Evolutionary conservation across 805 yeast genomes (phyloP), one percentile per base, ranked within the genome.

Genomic region (Hanseniaspora lindneri): DNA sequence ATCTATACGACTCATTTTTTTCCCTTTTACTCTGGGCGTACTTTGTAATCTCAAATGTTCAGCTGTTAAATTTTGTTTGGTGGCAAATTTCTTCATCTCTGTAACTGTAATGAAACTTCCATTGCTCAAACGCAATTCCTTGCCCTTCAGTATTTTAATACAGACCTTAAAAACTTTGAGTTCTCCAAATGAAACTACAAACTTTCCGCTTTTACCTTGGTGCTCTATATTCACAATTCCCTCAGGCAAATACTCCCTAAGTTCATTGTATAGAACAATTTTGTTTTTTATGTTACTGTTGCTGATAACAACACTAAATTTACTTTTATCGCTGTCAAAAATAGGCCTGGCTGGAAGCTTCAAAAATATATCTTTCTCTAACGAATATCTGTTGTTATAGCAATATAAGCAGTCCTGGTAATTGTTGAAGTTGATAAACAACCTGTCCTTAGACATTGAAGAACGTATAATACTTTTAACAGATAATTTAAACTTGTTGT

Each of bases 221-320:
- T 41, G 42, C 17, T 39, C 43, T 20, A 46, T 14, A 32, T 46
- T 46, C 2, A 25, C 19, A 6, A 46, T 46, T 3, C 49, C 49
- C 19, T 46, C 49, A 1, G 49, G 49, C 8, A 46, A n/a, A 23
- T 36, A 46, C 13, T 46, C 49, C 20, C 49, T 39, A 8, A 46
- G 3, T 9, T 46, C 49, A 32, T 46, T 46, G 25, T 36, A 37
- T 7, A 44, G 14, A 13, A 29, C 5, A 23, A 44, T 44, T 30
- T 39, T 44, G 16, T 44, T 44, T 23, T 36, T 39, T 11, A 46
- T 36, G 9, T 39, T 33, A 9, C 43, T 33, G 10, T 30, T 39
- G 21, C 37, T 19, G 13, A 46, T 25, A 21, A 30, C 21, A 24
- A 37, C 25, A 4, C 13, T 39, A 17, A 39, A 39, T 19, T 37